Evolutionary conservation across 306 rosid genomes (phyloP), one percentile per base, ranked within the genome.

Genomic region (Dalbergia cochinchinensis): DNA sequence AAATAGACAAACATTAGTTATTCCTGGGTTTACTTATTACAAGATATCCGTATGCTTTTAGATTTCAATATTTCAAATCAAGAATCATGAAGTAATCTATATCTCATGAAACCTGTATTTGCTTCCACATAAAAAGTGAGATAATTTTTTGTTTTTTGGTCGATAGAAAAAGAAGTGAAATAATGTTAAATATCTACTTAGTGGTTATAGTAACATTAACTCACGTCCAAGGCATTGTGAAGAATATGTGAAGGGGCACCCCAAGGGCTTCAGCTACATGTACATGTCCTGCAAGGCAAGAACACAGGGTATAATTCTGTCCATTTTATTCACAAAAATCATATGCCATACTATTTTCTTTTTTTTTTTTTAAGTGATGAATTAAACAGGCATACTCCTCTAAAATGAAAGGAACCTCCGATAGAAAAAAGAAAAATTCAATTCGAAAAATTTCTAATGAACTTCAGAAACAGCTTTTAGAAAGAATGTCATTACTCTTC

Each of bases 221-320:
- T 91, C 80, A 91, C 98, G 97, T 94, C 98, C 98, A 94, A 68
- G 98, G 98, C 98, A 94, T 94, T 54, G 98, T 93, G 90, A 93
- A 94, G 89, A 91, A 91, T 74, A 94, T 90, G 87, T 91, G 97
- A 64, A 94, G 88, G 65, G 98, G 98, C 62, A 94, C 95, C 69
- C 91, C 89, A 60, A 94, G 93, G 84, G 98, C 96, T 85, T 94
- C 98, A 20, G 98, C 98, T 83, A 94, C 87, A 77, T 94, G 95
- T 47, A 85, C 75, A 68, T 94, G 97, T 64, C 98, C 98, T 94
- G 87, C 85, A 86, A 80, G 35, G 69, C 86, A 78, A 26, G 31
- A 87, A 58, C 62, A 71, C 65, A 66, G 51, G 3, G 62, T 69
- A 73, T 65, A 31, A 65, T 39, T 59, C 35, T 3, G 47, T 44